These are phyloP conservation scores for Saccharomycopsis sp. DNA, from an alignment of 805 yeast species.

Conservation along the genomic window DNA sequence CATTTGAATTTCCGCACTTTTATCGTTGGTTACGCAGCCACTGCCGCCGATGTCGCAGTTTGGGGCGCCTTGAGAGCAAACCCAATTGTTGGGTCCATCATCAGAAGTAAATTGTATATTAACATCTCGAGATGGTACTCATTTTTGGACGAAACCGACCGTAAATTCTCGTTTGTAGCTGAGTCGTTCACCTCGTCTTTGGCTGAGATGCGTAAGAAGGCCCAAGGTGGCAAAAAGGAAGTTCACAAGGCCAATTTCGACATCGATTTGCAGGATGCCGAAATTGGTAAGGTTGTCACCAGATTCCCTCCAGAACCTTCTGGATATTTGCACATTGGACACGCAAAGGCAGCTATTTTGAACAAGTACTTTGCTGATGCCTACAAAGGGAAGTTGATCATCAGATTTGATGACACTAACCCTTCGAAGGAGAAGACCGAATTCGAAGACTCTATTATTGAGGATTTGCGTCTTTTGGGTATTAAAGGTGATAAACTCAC, in stretches of 20 bases:
- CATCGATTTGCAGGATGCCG: slow-evolving; percentile 87
- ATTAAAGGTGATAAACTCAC: slow-evolving; percentile 87
- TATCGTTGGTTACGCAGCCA: slow-evolving; percentile 55
- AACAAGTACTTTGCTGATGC: slow-evolving; percentile 94
- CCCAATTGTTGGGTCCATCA: slow-evolving; percentile 84
- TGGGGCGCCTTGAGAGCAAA: slow-evolving; percentile 96
- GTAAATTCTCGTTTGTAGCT: slow-evolving; percentile 62
- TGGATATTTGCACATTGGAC: slow-evolving; percentile 98
- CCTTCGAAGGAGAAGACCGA: slow-evolving; percentile 95
- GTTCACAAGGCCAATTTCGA: slow-evolving; percentile 92
- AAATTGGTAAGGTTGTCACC: slow-evolving; percentile 91
- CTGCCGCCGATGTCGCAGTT: slow-evolving; percentile 77
- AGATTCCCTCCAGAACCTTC: slow-evolving; percentile 99
- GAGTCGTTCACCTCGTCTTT: slow-evolving; percentile 62
- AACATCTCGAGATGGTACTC: slow-evolving; percentile 93
- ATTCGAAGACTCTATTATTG: slow-evolving; percentile 88
- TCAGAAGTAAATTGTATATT: slow-evolving; percentile 76
- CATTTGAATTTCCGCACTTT: slow-evolving; percentile 83
- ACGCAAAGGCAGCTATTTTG: slow-evolving; percentile 95
- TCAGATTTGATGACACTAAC: slow-evolving; percentile 97
- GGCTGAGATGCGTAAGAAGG: slow-evolving; percentile 68
- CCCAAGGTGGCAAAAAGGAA: slow-evolving; percentile 59
- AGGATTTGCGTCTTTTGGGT: slow-evolving; percentile 85
- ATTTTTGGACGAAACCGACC: slow-evolving; percentile 54
- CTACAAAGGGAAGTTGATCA: slow-evolving; percentile 93